Evolutionary conservation across 2,329 filamentous ascomycete species (phyloP).

Genomic region (Aspergillus persii): DNA sequence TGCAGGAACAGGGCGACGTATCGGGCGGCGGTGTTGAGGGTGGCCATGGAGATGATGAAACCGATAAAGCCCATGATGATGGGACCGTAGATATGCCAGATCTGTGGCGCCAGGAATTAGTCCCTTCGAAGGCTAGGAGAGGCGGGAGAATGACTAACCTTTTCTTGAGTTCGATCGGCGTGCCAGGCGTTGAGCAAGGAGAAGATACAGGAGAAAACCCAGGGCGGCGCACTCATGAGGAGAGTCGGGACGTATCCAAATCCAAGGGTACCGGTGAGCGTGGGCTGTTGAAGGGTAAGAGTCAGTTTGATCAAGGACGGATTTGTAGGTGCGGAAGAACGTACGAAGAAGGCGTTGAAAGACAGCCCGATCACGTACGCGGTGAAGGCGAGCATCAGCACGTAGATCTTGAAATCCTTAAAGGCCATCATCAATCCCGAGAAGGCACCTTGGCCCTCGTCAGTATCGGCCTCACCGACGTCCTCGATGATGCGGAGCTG

Average conservation of each 20-base stretch:
- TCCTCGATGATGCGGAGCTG: conserved; percentile 58
- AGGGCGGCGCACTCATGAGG: conserved; percentile 44
- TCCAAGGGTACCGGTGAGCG: conserved; percentile 26
- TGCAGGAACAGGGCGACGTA: conserved; percentile 62
- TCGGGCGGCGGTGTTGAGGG: conserved; percentile 54
- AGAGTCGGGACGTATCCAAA: conserved; percentile 27
- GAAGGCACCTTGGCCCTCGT: conserved; percentile 50
- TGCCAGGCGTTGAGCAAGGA: conserved; percentile 57
- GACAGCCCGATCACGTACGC: conserved; percentile 60
- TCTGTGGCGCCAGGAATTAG: conserved; percentile 33
- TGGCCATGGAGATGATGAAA: conserved; percentile 61
- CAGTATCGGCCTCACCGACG: conserved; percentile 56
- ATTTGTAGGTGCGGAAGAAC: background rate
- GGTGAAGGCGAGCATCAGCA: conserved; percentile 63
- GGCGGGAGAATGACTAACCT: conserved; percentile 12
- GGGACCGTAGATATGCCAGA: conserved; percentile 58
- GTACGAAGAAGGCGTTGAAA: conserved; percentile 58
- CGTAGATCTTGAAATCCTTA: conserved; percentile 61
- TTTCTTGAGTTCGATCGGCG: conserved; percentile 54
- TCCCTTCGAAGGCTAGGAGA: background rate
- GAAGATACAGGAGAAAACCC: conserved; percentile 59
- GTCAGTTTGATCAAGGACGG: conserved; percentile 4
- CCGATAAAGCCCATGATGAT: conserved; percentile 55
- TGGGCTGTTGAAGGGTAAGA: conserved; percentile 13
- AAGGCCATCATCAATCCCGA: conserved; percentile 58